phyloP scores from a whole-genome alignment of 2,329 filamentous ascomycete genomes.

The Cercospora nicotianae region DNA sequence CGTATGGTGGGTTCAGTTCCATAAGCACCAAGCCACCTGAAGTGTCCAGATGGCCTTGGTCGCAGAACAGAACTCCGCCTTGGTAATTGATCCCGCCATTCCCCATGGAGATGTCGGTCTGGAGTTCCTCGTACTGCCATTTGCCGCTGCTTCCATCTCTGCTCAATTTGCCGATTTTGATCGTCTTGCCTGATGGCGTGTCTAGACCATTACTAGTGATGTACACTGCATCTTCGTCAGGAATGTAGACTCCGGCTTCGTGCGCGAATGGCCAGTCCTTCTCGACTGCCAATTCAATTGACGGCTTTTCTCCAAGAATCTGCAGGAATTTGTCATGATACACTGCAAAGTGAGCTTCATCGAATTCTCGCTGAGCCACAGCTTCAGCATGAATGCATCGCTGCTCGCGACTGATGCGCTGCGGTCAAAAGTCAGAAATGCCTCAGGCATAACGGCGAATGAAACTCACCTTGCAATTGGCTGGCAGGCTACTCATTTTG shows the following conservation, averaged over 20 bases:
- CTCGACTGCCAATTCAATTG: slow-evolving; percentile 27
- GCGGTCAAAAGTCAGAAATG: neutral
- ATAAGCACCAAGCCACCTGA: slow-evolving; percentile 33
- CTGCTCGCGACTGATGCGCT: slow-evolving; percentile 23
- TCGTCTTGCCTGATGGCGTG: slow-evolving; percentile 20
- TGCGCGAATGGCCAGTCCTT: slow-evolving; percentile 39
- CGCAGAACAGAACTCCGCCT: slow-evolving; percentile 38
- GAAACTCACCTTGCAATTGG: slow-evolving; percentile 24
- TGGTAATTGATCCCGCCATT: slow-evolving; percentile 54
- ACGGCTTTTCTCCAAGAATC: slow-evolving; percentile 30
- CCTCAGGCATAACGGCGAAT: neutral
- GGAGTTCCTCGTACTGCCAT: slow-evolving; percentile 47
- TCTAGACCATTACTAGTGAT: slow-evolving; percentile 43
- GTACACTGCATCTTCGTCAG: slow-evolving; percentile 42
- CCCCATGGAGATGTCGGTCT: slow-evolving; percentile 44
- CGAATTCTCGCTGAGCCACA: slow-evolving; percentile 16
- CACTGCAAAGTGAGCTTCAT: slow-evolving; percentile 30
- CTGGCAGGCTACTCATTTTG: slow-evolving; percentile 14
- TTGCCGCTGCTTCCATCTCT: slow-evolving; percentile 29
- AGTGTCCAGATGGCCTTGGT: slow-evolving; percentile 32
- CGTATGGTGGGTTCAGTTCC: slow-evolving; percentile 28
- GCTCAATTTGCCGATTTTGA: slow-evolving; percentile 33
- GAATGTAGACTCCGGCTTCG: slow-evolving; percentile 42
- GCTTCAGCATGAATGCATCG: slow-evolving; percentile 15
- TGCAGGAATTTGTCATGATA: slow-evolving; percentile 33